Base-by-base conservation (phyloP, 2,329 filamentous ascomycete genomes). In the Fusarium succisae region DNA sequence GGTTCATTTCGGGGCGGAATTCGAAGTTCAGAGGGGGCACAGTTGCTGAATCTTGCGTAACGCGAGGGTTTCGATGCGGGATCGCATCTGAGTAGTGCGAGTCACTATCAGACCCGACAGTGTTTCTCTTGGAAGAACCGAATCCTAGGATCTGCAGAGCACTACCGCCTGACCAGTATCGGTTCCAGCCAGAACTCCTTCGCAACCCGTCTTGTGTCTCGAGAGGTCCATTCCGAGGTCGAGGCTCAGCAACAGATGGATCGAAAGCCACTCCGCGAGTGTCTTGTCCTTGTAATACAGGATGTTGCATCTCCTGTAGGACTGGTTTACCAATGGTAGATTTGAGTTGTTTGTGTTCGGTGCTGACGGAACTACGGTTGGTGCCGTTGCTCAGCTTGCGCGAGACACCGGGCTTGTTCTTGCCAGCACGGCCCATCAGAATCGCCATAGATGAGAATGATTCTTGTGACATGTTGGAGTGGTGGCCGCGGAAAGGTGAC, bases 81-180 rank as follows among this genome's bases (percentile, higher is more conserved):
- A 69, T 69, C 13, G 76, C 63, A 30, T 82, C 79, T 4, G 88
- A 89, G 79, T 91, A 91, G 28, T 83, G 84, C 57, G 89, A 91
- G 79, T 89, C 88, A 56, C 82, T 81, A 39, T 90, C 89, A 8
- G 87, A 91, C 26, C 80, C 84, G n/a, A 86, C 83, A 1, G 89
- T 91, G 39, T 83, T 82, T 71, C 87, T 81, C 78, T 86, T 84
- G 41, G 83, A 79, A 73, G 79, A 80, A 20, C 88, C 89, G 59
- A 91, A 88, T 20, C 90, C 91, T 13, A 93, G 84, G 30, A 92
- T 88, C 77, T 92, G 91, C 63, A 92, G 83, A 13, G 91, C 88
- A 74, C 91, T 93, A 60, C 92, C 92, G 57, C 91, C 92, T 20
- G 92, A 93, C 89, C 93, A 94, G 82, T 94, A 94, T 60, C 90